Base-by-base conservation (phyloP, 2,329 filamentous ascomycete genomes). In the Aplosporella prunicola region DNA sequence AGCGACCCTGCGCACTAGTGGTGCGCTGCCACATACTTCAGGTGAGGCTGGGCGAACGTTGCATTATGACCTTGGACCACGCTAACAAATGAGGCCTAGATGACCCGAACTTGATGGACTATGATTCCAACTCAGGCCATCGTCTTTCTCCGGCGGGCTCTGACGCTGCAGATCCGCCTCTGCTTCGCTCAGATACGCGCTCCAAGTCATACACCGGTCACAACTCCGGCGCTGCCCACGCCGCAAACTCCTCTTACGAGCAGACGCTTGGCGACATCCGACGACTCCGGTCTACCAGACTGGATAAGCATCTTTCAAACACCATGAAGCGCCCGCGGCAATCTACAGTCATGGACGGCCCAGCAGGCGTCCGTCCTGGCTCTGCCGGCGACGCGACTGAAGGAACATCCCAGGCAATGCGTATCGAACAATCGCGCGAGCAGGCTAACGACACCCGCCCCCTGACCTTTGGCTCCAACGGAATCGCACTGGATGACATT, bases 191-290 rank as follows among this genome's bases (percentile, higher is more conserved):
- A 6, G 80, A 84, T 45, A 76, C 74, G 13, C 72, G 83, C 39
- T 87, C 86, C 13, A 84, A 80, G 50, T 85, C 81, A 2, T 81
- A 80, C 55, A 75, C 75, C 29, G 80, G 77, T 16, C 73, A 75
- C 13, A 59, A 59, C 44, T 61, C 69, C 41, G 66, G 63, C 39
- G 77, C 80, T 34, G 67, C 66, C 20, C 72, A 76, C 40, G 46
- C 43, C 25, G 57, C 79, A 51, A 85, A 82, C 35, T 51, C 57
- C 11, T 86, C 83, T 18, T 91, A 96, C 56, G 89, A 96, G 64
- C 93, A 88, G 63, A 94, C 89, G 31, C 79, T 98, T 48, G 93
- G 91, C 47, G 91, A 98, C 61, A 91, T 98, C 55, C 80, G 87
- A 51, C 76, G 91, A 44, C 64, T 98, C 42, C 79, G 89, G 47